Evolutionary conservation across 768 basidiomycete genomes (phyloP), one percentile per base, ranked within the genome.

Genomic region (Xerocomus potaroensis): DNA sequence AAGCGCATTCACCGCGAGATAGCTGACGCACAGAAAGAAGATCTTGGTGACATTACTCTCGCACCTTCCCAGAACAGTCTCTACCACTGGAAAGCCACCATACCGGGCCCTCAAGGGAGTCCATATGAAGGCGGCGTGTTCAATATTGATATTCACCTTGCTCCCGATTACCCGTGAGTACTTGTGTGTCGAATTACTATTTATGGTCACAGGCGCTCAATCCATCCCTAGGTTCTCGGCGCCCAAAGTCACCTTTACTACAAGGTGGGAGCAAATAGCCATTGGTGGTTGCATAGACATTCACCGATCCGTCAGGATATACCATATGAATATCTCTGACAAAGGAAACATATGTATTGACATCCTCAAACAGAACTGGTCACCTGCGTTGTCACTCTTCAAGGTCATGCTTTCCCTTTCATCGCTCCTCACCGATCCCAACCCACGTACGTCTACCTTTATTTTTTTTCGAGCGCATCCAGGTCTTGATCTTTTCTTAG

Each of bases 321-420:
- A 91, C 58, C 89, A 92, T 59, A 89, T 91, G 87, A 91, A 92
- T 49, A 88, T 89, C 36, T 84, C 83, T 41, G 86, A 88, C 47
- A 76, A 78, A 42, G 88, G 87, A 34, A 76, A 74, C 54, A 84
- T 91, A 43, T 91, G 88, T 60, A 87, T 92, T 55, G 88, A 96
- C 68, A 91, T 95, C 41, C 77, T 97, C 48, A 96, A 97, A 70
- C 78, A 82, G 59, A 87, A 90, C 58, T 97, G 93, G 93, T 93
- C 90, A 1, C 93, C 93, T 7, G 93, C 93, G 2, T 68, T 97
- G 18, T 94, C 91, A 3, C 72, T 97, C 39, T 93, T 89, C 75
- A 96, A 97, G 72, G 88, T 95, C 59, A 84, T 97, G 67, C 79
- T 97, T 16, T 94, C 91, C 22, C 77, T 97, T 4, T 94, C 91